Evolutionary conservation across 805 yeast species (phyloP).

Genomic region (Pichia eremophila): DNA sequence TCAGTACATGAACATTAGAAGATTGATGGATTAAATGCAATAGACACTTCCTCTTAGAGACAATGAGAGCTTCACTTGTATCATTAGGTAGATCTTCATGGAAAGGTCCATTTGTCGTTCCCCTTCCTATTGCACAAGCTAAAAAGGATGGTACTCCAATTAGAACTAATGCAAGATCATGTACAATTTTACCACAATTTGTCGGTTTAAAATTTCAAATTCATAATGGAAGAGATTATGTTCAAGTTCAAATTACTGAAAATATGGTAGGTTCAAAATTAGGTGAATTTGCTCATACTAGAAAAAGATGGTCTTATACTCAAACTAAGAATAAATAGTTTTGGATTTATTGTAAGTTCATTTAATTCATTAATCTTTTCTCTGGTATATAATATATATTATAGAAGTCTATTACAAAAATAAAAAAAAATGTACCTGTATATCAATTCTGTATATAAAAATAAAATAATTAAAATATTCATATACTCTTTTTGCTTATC

Average conservation of each 20-base stretch:
- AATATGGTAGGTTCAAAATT: slow-evolving; percentile 95
- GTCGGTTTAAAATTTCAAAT: slow-evolving; percentile 92
- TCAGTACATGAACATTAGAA: no score
- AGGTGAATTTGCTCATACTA: slow-evolving; percentile 92
- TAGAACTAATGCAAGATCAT: slow-evolving; percentile 90
- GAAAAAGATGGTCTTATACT: slow-evolving; percentile 79
- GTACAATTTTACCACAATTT: slow-evolving; percentile 92
- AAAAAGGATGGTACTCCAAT: slow-evolving; percentile 73
- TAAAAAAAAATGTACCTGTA: slow-evolving; percentile 3
- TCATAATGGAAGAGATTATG: slow-evolving; percentile 93
- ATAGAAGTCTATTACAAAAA: no score
- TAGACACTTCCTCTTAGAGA: background rate
- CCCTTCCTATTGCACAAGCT: slow-evolving; percentile 87
- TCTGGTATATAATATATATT: no score
- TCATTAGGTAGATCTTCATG: slow-evolving; percentile 46
- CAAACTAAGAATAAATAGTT: slow-evolving; percentile 56
- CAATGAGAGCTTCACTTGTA: slow-evolving; percentile 32
- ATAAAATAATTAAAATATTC: background rate
- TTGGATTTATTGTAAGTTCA: background rate
- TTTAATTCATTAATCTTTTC: no score
- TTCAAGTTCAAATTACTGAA: slow-evolving; percentile 75
- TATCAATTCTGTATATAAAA: background rate
- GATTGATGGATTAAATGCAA: no score
- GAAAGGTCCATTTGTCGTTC: slow-evolving; percentile 88
- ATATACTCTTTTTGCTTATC: background rate